Conservation (phyloP, 352 stramenopile species). For the Phytophthora cactorum region DNA sequence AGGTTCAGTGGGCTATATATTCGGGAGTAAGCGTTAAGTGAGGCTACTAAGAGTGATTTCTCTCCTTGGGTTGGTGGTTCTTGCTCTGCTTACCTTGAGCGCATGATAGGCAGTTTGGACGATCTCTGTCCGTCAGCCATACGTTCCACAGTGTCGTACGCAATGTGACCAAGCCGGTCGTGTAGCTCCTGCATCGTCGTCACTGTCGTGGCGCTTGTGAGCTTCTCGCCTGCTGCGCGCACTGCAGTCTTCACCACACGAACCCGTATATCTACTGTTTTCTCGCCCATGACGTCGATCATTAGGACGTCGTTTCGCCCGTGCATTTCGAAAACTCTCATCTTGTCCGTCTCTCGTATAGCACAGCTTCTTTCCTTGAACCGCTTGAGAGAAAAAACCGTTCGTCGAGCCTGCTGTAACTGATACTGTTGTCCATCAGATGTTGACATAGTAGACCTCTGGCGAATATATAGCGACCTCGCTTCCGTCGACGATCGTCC, state of each 20-base stretch:
- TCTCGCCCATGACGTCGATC: neutral
- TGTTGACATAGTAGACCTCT: neutral
- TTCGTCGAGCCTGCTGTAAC: neutral
- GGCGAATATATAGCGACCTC: neutral
- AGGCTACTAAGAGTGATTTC: no score
- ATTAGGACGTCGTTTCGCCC: neutral
- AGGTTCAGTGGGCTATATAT: no score
- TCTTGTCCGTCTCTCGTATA: neutral
- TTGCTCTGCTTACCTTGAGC: conserved; percentile 8
- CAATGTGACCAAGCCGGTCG: neutral
- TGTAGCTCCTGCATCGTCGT: neutral
- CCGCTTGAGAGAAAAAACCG: neutral
- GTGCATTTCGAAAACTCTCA: neutral
- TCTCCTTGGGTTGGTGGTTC: conserved; percentile 7
- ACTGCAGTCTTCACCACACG: neutral
- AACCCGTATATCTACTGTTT: neutral
- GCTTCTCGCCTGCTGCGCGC: no score
- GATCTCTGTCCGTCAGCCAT: conserved; percentile 1
- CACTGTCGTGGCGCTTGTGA: neutral
- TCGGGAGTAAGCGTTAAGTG: no score
- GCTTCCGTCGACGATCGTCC: neutral
- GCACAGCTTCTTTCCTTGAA: no score
- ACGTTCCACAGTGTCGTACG: conserved; percentile 10
- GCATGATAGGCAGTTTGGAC: conserved; percentile 4
- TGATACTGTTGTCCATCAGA: neutral